A percentile compares a stretch with the other conserved stretches of the same genome.
phyloP scores from a whole-genome alignment of 2,329 filamentous ascomycete species.

The Phaeosphaeria sp. region DNA sequence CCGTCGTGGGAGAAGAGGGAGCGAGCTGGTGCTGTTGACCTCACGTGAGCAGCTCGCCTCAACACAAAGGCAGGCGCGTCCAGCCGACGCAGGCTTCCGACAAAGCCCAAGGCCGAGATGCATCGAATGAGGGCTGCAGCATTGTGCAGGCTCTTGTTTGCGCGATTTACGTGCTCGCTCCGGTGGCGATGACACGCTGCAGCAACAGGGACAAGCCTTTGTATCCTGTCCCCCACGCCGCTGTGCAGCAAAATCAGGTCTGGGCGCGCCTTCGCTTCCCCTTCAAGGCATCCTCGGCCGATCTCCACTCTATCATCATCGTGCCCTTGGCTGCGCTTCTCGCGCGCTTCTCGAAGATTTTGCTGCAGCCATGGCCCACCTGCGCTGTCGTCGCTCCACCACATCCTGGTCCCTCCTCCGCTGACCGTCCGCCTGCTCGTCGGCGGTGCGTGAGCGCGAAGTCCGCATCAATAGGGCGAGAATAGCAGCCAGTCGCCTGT shows the following conservation, averaged over 20 bases:
- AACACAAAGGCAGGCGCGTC: not conserved
- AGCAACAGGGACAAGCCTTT: no score
- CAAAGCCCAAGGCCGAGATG: not conserved
- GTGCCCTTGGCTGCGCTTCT: constrained; percentile 19
- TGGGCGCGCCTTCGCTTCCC: constrained; percentile 10
- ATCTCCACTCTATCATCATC: constrained; percentile 4
- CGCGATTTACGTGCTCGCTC: constrained; percentile 13
- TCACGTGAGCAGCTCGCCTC: constrained; percentile 1
- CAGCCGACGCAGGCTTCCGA: constrained; percentile 5
- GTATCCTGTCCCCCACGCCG: not conserved
- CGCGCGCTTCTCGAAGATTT: constrained; percentile 30
- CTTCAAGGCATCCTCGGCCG: constrained; percentile 14
- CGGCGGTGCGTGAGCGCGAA: constrained; percentile 17
- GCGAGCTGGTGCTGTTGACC: not conserved
- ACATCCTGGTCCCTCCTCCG: not conserved
- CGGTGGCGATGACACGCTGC: constrained; percentile 9
- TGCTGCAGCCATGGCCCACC: constrained; percentile 9
- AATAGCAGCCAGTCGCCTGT: not conserved
- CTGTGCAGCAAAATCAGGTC: constrained; percentile 1
- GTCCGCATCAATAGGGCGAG: not conserved
- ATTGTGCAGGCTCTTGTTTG: constrained; percentile 4
- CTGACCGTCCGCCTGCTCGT: constrained; percentile 8
- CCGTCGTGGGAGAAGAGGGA: not conserved
- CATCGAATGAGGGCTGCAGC: constrained; percentile 6
- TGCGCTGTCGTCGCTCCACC: not conserved